Percentiles rank a stretch among this genome's conserved stretches.
phyloP scores from a whole-genome alignment of 1,284 basidiomycete species.

The Cutaneotrichosporon dermatis region DNA sequence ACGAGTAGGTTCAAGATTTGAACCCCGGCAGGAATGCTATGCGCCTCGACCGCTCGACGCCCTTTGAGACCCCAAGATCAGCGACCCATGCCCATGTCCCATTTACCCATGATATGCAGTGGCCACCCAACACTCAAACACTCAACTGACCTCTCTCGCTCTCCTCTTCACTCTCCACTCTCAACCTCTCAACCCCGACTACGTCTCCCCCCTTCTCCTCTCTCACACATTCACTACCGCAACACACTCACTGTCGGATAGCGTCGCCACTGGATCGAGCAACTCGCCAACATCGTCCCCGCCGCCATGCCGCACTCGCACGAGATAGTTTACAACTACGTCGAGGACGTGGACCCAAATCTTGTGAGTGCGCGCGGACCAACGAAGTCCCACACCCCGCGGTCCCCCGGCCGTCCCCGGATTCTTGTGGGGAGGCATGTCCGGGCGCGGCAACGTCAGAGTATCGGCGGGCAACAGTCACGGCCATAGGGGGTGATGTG shows the following conservation, averaged over 20 bases:
- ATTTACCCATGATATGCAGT: no score
- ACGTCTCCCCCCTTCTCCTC: no score
- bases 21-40: no score
- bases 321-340: slow-evolving; percentile 40
- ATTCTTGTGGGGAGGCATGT: background rate
- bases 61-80: no score
- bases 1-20: no score
- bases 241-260: no score
- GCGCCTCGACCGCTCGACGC: no score
- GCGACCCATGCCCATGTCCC: no score
- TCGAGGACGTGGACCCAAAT: slow-evolving; percentile 40
- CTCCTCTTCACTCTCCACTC: background rate
- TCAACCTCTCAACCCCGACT: background rate
- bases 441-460: background rate
- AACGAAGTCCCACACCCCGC: background rate
- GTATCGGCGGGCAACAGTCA: no score
- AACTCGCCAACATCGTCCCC: background rate
- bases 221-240: background rate
- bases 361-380: slow-evolving; percentile 20
- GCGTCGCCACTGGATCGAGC: no score
- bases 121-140: background rate
- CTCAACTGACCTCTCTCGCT: background rate
- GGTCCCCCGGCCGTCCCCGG: background rate
- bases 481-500: no score
- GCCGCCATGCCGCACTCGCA: background rate